Conservation (phyloP, 2,329 filamentous ascomycete species). For the Eurotiales sp. region DNA sequence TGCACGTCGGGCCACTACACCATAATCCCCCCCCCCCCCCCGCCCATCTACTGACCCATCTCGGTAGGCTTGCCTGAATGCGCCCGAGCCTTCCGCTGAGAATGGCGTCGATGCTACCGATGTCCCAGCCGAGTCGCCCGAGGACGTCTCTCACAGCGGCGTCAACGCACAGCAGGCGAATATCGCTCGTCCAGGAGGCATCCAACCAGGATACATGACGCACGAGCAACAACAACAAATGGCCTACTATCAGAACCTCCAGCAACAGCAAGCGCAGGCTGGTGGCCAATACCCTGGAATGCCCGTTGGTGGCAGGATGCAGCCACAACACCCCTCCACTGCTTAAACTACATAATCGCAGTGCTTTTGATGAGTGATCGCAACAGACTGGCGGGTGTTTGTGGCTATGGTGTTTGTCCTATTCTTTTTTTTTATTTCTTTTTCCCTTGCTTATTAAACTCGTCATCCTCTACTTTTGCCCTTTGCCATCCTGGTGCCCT, state of each 20-base stretch:
- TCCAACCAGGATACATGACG: constrained; percentile 67
- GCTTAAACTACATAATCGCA: constrained; percentile 46
- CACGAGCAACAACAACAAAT: constrained; percentile 68
- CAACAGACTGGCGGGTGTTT: constrained; percentile 13
- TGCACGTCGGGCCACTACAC: no score
- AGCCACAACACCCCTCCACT: constrained; percentile 77
- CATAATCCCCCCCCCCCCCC: neutral
- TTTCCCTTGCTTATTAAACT: constrained; percentile 20
- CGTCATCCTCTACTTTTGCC: constrained; percentile 17
- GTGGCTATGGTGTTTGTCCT: constrained; percentile 23
- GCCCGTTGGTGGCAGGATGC: constrained; percentile 73
- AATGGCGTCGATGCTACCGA: constrained; percentile 74
- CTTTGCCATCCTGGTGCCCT: constrained; percentile 13
- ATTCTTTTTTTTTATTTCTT: constrained; percentile 18
- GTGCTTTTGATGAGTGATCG: constrained; percentile 6
- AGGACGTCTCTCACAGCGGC: constrained; percentile 76
- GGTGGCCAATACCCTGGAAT: constrained; percentile 69
- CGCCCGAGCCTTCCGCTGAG: constrained; percentile 82
- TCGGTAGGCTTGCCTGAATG: constrained; percentile 96
- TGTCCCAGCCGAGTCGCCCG: constrained; percentile 76
- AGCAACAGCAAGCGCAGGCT: constrained; percentile 59
- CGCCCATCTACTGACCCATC: constrained; percentile 10
- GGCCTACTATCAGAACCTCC: constrained; percentile 79
- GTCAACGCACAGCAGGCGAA: constrained; percentile 65
- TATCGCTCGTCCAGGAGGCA: constrained; percentile 64